Evolutionary conservation across 1,284 basidiomycete genomes (phyloP).

Genomic region (Trichosporon asahii): DNA sequence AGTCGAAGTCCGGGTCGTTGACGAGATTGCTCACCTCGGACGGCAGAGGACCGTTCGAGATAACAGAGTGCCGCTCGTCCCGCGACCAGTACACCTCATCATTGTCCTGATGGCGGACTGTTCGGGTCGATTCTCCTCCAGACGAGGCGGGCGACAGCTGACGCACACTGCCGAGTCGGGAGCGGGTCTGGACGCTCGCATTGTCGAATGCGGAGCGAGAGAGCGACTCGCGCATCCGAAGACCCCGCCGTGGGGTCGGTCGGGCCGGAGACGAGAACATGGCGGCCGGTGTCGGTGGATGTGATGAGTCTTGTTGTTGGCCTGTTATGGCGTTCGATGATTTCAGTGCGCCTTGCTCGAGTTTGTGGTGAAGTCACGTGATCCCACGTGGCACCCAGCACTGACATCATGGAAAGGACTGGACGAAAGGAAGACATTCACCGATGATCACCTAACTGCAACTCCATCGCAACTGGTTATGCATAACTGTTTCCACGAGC

Average conservation of each 20-base stretch:
- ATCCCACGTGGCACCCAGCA: not conserved
- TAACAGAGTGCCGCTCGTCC: slow-evolving; percentile 36
- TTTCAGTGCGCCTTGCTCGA: not conserved
- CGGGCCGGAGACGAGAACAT: slow-evolving; percentile 47
- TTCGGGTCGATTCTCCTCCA: slow-evolving; percentile 32
- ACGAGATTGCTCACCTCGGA: slow-evolving; percentile 34
- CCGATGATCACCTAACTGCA: too few species aligned
- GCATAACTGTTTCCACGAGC: not conserved
- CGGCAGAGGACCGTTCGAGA: slow-evolving; percentile 34
- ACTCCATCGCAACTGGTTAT: not conserved
- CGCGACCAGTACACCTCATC: slow-evolving; percentile 37
- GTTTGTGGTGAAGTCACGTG: slow-evolving; percentile 11
- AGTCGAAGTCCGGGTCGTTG: slow-evolving; percentile 29
- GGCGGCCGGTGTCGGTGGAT: not conserved
- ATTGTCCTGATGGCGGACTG: slow-evolving; percentile 19
- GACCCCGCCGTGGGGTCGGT: slow-evolving; percentile 34
- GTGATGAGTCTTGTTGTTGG: slow-evolving; percentile 7
- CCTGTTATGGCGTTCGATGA: slow-evolving; percentile 1
- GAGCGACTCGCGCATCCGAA: slow-evolving; percentile 24
- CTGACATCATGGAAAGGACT: slow-evolving; percentile 6
- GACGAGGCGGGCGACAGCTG: slow-evolving; percentile 17
- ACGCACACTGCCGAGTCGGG: slow-evolving; percentile 12
- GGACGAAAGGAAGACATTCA: not conserved
- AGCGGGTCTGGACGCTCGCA: slow-evolving; percentile 18
- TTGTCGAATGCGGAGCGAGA: slow-evolving; percentile 30